phyloP scores from a whole-genome alignment of 805 yeast species.

The Maudiozyma saulgeensis region DNA sequence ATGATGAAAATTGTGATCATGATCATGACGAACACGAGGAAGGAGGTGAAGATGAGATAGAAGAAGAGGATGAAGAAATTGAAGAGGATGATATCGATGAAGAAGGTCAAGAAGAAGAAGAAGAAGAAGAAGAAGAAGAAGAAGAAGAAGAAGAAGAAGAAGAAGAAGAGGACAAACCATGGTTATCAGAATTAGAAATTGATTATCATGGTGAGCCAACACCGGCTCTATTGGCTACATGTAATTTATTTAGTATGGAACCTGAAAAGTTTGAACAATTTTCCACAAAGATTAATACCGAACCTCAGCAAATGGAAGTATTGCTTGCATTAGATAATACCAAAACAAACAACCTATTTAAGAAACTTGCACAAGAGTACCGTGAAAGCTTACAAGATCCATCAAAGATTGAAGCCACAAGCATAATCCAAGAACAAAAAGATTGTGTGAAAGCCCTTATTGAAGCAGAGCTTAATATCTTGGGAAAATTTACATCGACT shows the following conservation, averaged over 20 bases:
- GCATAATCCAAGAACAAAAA: background rate
- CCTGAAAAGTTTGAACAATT: constrained; percentile 22
- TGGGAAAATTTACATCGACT: background rate
- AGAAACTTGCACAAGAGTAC: background rate
- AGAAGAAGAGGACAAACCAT: constrained; percentile 12
- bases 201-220: constrained; percentile 37
- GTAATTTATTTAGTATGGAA: constrained; percentile 29
- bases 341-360: background rate
- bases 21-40: constrained; percentile 9
- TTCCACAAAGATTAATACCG: background rate
- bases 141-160: constrained; percentile 10
- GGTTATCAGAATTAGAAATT: constrained; percentile 39
- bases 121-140: constrained; percentile 4
- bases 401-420: background rate
- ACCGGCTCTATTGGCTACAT: constrained; percentile 35
- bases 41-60: constrained; percentile 11
- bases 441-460: background rate
- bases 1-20: constrained; percentile 17
- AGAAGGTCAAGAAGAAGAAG: constrained; percentile 10
- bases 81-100: constrained; percentile 7
- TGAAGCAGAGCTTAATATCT: background rate
- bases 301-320: background rate
- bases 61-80: constrained; percentile 12
- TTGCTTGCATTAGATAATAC: background rate
- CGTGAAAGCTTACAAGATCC: background rate